Conservation (phyloP, 2,329 filamentous ascomycete species). For the Xylaria sp. region DNA sequence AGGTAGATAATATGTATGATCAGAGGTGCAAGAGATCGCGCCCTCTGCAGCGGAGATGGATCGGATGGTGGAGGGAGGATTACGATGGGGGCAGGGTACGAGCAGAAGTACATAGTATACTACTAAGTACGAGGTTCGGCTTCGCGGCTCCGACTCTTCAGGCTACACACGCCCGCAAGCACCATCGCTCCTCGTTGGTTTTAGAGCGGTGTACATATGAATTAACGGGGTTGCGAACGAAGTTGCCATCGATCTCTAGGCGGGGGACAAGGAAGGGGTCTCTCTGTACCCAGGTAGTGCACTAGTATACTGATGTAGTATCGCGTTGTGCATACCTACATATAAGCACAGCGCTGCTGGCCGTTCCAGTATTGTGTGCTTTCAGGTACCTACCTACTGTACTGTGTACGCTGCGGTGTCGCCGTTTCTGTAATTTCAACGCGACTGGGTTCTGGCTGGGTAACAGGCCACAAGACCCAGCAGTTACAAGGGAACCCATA, state of each 20-base stretch:
- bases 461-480: not conserved
- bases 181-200: slow-evolving; percentile 13
- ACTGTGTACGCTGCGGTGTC: slow-evolving; percentile 32
- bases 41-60: slow-evolving; percentile 13
- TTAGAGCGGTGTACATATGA: slow-evolving; percentile 37
- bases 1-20: not conserved
- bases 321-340: too few relatives aligned
- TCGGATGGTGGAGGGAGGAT: not conserved
- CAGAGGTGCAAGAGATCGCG: not conserved
- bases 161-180: slow-evolving; percentile 32
- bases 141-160: slow-evolving; percentile 35
- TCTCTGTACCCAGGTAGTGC: not conserved
- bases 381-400: not conserved
- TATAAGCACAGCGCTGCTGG: not conserved
- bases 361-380: not conserved
- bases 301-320: too few relatives aligned
- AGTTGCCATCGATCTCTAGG: slow-evolving; percentile 16
- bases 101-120: not conserved
- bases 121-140: not conserved
- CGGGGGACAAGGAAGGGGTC: slow-evolving; percentile 6
- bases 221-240: slow-evolving; percentile 10
- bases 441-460: slow-evolving; percentile 8
- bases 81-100: not conserved
- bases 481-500: not conserved
- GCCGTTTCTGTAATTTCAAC: slow-evolving; percentile 33